phyloP scores from a whole-genome alignment of 2,329 filamentous ascomycete genomes.

The Triangularia verruculosa region DNA sequence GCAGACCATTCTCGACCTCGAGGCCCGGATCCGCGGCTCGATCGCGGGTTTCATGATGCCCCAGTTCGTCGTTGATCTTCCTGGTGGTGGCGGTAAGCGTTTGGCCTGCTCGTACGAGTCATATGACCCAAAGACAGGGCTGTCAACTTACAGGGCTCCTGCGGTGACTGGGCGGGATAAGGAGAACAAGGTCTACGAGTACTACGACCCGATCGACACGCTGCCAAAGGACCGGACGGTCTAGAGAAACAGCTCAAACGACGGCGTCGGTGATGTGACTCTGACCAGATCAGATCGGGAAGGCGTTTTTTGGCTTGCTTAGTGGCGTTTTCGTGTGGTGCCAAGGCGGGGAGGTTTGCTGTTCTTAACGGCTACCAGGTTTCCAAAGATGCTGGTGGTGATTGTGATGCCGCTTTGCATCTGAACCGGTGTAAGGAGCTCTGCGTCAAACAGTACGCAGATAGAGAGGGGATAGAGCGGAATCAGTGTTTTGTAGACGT shows the following conservation, averaged over 20 bases:
- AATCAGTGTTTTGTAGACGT: background rate
- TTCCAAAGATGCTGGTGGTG: background rate
- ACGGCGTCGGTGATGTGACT: background rate
- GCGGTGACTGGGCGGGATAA: conserved; percentile 46
- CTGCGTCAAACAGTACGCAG: background rate
- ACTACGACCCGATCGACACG: conserved; percentile 50
- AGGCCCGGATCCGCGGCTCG: conserved; percentile 55
- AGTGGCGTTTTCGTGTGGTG: background rate
- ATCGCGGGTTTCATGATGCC: conserved; percentile 63
- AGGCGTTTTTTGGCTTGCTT: background rate
- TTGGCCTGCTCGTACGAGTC: conserved; percentile 50
- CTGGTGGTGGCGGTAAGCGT: conserved; percentile 61
- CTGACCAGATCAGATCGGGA: background rate
- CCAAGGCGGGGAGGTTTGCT: background rate
- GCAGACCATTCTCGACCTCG: conserved; percentile 55
- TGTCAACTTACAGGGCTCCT: conserved; percentile 55
- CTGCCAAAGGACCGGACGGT: conserved; percentile 1
- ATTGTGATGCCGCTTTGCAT: background rate
- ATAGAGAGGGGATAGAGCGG: background rate
- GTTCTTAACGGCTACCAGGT: background rate
- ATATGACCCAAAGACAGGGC: conserved; percentile 52
- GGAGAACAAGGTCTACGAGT: conserved; percentile 50
- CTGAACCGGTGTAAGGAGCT: background rate
- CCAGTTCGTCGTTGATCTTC: conserved; percentile 61
- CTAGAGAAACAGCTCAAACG: background rate